phyloP scores from a whole-genome alignment of 169 alveolate species.

The Babesia divergens region DNA sequence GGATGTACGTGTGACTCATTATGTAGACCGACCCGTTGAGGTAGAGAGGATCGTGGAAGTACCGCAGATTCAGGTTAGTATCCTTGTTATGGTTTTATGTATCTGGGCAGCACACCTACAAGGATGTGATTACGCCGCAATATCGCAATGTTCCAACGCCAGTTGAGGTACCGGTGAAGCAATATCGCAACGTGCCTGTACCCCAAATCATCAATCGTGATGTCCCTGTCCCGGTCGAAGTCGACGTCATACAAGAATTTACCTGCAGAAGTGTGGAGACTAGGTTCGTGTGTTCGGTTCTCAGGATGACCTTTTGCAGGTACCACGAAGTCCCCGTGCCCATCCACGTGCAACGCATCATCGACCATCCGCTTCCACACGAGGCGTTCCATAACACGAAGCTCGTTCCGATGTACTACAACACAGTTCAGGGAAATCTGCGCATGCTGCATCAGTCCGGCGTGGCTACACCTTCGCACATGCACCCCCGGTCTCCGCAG shows the following conservation, averaged over 20 bases:
- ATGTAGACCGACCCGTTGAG: slow-evolving; percentile 75
- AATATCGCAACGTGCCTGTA: slow-evolving; percentile 86
- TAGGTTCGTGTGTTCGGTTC: slow-evolving; percentile 16
- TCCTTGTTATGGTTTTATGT: neutral
- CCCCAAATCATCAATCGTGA: slow-evolving; percentile 85
- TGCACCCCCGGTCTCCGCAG: no score
- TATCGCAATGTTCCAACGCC: slow-evolving; percentile 91
- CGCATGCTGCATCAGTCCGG: slow-evolving; percentile 23
- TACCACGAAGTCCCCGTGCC: slow-evolving; percentile 90
- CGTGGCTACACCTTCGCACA: no score
- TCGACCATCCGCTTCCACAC: slow-evolving; percentile 87
- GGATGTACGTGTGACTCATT: slow-evolving; percentile 72
- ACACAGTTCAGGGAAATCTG: slow-evolving; percentile 39
- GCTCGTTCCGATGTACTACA: slow-evolving; percentile 40
- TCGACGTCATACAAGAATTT: slow-evolving; percentile 87
- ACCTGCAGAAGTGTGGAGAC: slow-evolving; percentile 86
- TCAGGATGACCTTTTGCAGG: slow-evolving; percentile 18
- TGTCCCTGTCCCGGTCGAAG: slow-evolving; percentile 89
- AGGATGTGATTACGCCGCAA: slow-evolving; percentile 85
- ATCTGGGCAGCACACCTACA: slow-evolving; percentile 75
- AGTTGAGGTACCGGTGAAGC: slow-evolving; percentile 90
- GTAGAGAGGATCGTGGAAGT: slow-evolving; percentile 89
- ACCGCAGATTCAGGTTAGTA: slow-evolving; percentile 81
- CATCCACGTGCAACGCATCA: slow-evolving; percentile 86
- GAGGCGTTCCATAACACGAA: slow-evolving; percentile 31